Conservation (phyloP, 805 yeast species). For the Grigorovia humatica region DNA sequence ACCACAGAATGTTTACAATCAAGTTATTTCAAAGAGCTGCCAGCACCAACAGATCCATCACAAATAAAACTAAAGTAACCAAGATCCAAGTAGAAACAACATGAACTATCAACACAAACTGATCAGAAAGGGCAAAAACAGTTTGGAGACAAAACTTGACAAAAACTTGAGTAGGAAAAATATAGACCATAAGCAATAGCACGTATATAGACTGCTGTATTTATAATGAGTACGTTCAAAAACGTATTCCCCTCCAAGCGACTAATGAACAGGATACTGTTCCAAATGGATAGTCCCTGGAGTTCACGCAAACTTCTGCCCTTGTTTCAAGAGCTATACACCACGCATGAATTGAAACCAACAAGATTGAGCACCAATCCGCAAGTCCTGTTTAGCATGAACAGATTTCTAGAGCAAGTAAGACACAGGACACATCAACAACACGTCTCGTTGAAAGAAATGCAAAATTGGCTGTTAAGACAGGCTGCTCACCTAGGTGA, state of each 20-base stretch:
- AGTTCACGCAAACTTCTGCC: constrained; percentile 46
- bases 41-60: constrained; percentile 60
- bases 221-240: constrained; percentile 18
- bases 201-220: background rate
- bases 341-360: background rate
- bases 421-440: constrained; percentile 3
- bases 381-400: constrained; percentile 32
- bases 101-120: too few relatives aligned
- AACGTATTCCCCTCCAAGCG: constrained; percentile 50
- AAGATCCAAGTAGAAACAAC: background rate
- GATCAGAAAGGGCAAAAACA: too few relatives aligned
- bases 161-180: too few relatives aligned
- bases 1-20: constrained; percentile 55
- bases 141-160: background rate
- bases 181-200: background rate
- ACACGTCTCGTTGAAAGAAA: constrained; percentile 1
- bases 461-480: constrained; percentile 70
- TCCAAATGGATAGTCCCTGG: constrained; percentile 54
- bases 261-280: constrained; percentile 46
- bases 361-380: constrained; percentile 26
- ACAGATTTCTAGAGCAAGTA: constrained; percentile 42
- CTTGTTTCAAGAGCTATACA: constrained; percentile 42
- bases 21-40: constrained; percentile 60
- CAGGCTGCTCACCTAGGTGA: constrained; percentile 77
- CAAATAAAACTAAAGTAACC: constrained; percentile 5